Percentiles rank a stretch among this genome's conserved stretches.
phyloP scores from a whole-genome alignment of 2,329 filamentous ascomycete species.

The Nothomitra cinnamomea region DNA sequence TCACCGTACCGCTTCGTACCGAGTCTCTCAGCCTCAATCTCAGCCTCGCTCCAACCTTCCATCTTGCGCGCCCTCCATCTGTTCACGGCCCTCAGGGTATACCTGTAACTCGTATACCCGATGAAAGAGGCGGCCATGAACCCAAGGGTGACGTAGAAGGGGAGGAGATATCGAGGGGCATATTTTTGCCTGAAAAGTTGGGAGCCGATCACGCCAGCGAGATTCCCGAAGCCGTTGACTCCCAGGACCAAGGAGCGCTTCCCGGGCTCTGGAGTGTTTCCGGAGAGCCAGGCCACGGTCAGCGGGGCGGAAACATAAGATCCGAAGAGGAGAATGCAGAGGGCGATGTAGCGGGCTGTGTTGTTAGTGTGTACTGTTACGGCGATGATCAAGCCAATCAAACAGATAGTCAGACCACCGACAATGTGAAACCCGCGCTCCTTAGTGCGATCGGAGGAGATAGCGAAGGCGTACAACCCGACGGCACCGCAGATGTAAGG shows the following conservation, averaged over 20 bases:
- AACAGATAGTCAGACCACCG: slow-evolving; percentile 14
- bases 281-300: slow-evolving; percentile 20
- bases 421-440: slow-evolving; percentile 19
- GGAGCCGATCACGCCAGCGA: slow-evolving; percentile 19
- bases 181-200: slow-evolving; percentile 17
- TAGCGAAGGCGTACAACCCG: slow-evolving; percentile 17
- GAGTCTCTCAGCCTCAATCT: slow-evolving; percentile 12
- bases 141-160: slow-evolving; percentile 19
- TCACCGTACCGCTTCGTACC: slow-evolving; percentile 15
- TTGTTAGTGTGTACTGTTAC: slow-evolving; percentile 11
- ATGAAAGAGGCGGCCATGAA: slow-evolving; percentile 17
- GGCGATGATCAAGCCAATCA: slow-evolving; percentile 14
- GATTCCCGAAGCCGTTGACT: slow-evolving; percentile 21
- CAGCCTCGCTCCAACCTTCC: slow-evolving; percentile 11
- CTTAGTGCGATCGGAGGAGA: slow-evolving; percentile 16
- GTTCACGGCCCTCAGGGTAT: slow-evolving; percentile 15
- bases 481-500: slow-evolving; percentile 18
- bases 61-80: slow-evolving; percentile 9
- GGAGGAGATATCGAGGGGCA: slow-evolving; percentile 17
- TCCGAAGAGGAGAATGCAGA: slow-evolving; percentile 19
- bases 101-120: slow-evolving; percentile 19
- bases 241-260: slow-evolving; percentile 20
- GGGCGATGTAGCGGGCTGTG: slow-evolving; percentile 14
- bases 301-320: slow-evolving; percentile 19
- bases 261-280: slow-evolving; percentile 18